A percentile compares a stretch with the other conserved stretches of the same genome.
Evolutionary conservation across 1,284 basidiomycete species (phyloP).

Genomic region (Somion occarium): DNA sequence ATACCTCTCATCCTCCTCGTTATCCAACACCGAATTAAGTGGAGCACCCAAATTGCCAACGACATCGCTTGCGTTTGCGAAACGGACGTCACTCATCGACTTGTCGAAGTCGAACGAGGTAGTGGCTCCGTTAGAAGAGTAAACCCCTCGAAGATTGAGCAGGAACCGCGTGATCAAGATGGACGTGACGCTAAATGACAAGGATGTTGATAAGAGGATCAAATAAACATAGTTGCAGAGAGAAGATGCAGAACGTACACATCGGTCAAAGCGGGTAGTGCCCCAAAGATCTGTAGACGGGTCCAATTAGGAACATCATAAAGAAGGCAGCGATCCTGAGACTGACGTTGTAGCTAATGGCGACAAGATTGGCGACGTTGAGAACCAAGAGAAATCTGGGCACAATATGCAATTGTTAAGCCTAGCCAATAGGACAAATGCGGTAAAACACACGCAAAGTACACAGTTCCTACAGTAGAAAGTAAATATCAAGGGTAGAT

Average conservation of each 20-base stretch:
- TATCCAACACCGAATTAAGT: slow-evolving; percentile 1
- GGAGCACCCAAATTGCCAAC: slow-evolving; percentile 17
- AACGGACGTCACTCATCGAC: neutral
- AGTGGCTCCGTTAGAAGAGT: neutral
- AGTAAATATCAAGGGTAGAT: neutral
- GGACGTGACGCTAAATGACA: slow-evolving; percentile 9
- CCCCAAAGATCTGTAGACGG: slow-evolving; percentile 7
- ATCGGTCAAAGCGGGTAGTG: slow-evolving; percentile 14
- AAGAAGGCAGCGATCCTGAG: too few species aligned
- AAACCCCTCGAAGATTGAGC: slow-evolving; percentile 18
- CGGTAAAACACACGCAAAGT: slow-evolving; percentile 14
- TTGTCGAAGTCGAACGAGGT: neutral
- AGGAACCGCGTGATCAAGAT: slow-evolving; percentile 20
- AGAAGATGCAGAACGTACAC: slow-evolving; percentile 11
- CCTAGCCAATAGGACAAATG: neutral
- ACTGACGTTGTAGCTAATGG: slow-evolving; percentile 8
- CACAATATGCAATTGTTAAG: neutral
- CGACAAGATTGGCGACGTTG: slow-evolving; percentile 16
- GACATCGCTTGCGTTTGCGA: slow-evolving; percentile 5
- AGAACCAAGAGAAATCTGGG: slow-evolving; percentile 13
- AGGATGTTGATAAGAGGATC: neutral
- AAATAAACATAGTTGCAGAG: neutral
- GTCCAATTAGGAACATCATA: neutral
- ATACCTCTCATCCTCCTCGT: neutral
- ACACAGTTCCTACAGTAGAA: slow-evolving; percentile 12